Percentiles rank a stretch among this genome's conserved stretches.
Evolutionary conservation across 495 filamentous ascomycete genomes (phyloP).

Genomic region (Penicillium soppii): DNA sequence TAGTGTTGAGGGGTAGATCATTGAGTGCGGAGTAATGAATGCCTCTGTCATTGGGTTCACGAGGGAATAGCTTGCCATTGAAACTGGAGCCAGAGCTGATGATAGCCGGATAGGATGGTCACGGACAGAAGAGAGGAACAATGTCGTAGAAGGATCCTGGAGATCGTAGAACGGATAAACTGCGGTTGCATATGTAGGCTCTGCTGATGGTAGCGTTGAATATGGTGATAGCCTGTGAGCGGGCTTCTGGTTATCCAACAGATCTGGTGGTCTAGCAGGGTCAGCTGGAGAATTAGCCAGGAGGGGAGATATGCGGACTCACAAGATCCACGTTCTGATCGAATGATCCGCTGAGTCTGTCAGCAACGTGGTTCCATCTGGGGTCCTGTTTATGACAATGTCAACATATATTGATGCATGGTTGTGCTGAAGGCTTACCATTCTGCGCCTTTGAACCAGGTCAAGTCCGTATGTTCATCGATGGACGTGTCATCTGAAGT

Average conservation of each 20-base stretch:
- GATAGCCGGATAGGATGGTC: conserved; percentile 78
- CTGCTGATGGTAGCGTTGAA: conserved; percentile 57
- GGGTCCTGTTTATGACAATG: conserved; percentile 49
- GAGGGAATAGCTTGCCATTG: conserved; percentile 65
- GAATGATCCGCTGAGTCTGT: conserved; percentile 69
- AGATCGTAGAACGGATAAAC: conserved; percentile 73
- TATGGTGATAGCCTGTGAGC: conserved; percentile 59
- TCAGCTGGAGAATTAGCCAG: conserved; percentile 9
- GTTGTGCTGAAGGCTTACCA: conserved; percentile 39
- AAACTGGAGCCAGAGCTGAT: conserved; percentile 50
- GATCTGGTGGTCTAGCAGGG: conserved; percentile 54
- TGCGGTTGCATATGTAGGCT: conserved; percentile 69
- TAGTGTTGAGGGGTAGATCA: conserved; percentile 60
- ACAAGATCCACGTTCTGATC: conserved; percentile 71
- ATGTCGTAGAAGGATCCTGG: conserved; percentile 61
- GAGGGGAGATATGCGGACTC: conserved; percentile 11
- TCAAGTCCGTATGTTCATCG: conserved; percentile 7
- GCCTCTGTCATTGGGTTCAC: conserved; percentile 74
- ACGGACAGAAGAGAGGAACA: conserved; percentile 63
- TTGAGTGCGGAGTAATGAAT: conserved; percentile 71
- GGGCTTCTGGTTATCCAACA: conserved; percentile 58
- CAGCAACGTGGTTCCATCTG: conserved; percentile 80
- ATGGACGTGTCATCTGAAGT: no score
- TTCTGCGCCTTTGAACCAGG: conserved; percentile 61
- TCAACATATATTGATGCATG: not conserved